Conservation (phyloP, 1,284 basidiomycete species). For the Trichosporon ovoides region DNA sequence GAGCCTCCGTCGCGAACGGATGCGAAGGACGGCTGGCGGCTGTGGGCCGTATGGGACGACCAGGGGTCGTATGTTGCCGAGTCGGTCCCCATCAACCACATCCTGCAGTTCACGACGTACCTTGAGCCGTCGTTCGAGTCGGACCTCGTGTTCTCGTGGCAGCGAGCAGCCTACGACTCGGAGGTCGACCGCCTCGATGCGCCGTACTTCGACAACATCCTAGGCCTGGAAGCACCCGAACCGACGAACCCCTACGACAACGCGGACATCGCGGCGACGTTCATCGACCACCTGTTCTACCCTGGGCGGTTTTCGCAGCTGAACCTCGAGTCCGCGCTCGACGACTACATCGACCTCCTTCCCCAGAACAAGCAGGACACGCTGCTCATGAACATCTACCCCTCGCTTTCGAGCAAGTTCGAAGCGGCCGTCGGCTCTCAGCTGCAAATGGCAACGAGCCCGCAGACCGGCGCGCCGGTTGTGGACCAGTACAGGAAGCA, state of each 20-base stretch:
- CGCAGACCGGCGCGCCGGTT: constrained; percentile 70
- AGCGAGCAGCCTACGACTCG: constrained; percentile 20
- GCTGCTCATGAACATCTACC: constrained; percentile 49
- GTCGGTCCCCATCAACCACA: constrained; percentile 32
- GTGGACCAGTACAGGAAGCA: constrained; percentile 74
- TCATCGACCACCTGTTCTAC: constrained; percentile 72
- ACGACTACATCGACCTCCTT: constrained; percentile 69
- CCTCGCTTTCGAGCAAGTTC: constrained; percentile 66
- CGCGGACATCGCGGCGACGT: constrained; percentile 58
- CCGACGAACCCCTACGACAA: constrained; percentile 36
- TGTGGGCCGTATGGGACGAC: constrained; percentile 50
- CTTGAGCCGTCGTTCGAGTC: constrained; percentile 21
- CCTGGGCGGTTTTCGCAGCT: constrained; percentile 80
- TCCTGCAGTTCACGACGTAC: constrained; percentile 39
- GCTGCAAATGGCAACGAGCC: constrained; percentile 64
- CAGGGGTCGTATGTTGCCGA: constrained; percentile 28
- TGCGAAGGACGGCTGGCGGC: constrained; percentile 39
- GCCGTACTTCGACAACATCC: constrained; percentile 75
- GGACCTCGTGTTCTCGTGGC: constrained; percentile 35
- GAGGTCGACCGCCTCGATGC: constrained; percentile 68
- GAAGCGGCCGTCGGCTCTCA: constrained; percentile 79
- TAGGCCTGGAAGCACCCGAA: constrained; percentile 63
- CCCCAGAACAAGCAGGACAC: constrained; percentile 15
- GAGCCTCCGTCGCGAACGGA: constrained; percentile 28
- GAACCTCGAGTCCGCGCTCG: constrained; percentile 71